Conservation (phyloP, 257 asterid species). For the Jacaranda copaia region DNA sequence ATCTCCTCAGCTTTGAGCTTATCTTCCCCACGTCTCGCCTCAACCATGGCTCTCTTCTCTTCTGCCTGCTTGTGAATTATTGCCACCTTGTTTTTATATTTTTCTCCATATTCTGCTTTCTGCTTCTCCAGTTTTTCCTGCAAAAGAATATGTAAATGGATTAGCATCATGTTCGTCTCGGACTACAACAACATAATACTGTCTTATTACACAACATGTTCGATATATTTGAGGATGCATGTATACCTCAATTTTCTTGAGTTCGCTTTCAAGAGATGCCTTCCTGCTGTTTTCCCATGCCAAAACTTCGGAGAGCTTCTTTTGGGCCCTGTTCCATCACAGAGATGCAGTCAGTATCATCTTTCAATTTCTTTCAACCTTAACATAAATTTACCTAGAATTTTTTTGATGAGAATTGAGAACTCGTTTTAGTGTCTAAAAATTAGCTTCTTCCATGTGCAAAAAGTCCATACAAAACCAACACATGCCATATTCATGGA, state of each 20-base stretch:
- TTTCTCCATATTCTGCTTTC: conserved; percentile 78
- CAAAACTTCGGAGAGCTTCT: conserved; percentile 67
- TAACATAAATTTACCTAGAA: not conserved
- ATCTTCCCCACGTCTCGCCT: conserved; percentile 67
- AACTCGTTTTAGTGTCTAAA: not conserved
- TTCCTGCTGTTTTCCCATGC: conserved; percentile 85
- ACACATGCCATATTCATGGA: not conserved
- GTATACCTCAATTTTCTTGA: conserved; percentile 75
- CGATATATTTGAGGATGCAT: not conserved
- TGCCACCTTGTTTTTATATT: conserved; percentile 70
- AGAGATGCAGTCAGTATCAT: not conserved
- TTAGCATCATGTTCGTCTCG: not conserved
- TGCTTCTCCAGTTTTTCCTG: conserved; percentile 76
- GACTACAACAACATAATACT: not conserved
- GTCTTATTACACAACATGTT: not conserved
- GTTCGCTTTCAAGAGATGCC: conserved; percentile 71
- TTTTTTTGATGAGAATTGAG: not conserved
- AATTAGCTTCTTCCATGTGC: not conserved
- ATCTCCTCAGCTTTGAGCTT: conserved; percentile 65
- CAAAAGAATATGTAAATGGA: not conserved
- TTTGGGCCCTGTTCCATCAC: conserved; percentile 67
- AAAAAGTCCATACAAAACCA: not conserved
- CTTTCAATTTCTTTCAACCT: not conserved
- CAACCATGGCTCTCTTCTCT: conserved; percentile 72
- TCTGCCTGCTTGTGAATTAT: conserved; percentile 79